These are phyloP conservation scores for Suillus variegatus DNA, from an alignment of 768 basidiomycete genomes.

Conservation along the genomic window DNA sequence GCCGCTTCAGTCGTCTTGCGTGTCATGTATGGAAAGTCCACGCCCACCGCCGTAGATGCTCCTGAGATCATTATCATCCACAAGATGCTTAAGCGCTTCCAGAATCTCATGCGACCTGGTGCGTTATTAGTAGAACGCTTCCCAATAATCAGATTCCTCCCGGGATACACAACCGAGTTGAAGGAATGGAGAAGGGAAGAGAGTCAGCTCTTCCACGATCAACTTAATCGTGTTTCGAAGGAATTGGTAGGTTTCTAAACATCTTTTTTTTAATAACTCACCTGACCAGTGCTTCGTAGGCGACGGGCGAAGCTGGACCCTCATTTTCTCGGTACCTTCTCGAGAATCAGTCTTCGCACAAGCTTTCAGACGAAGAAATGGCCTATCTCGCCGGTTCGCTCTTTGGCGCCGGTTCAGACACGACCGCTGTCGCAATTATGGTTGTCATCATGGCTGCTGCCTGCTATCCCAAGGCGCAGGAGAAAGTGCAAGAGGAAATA, in stretches of 20 bases:
- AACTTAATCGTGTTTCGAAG: constrained; percentile 45
- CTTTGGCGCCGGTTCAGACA: constrained; percentile 69
- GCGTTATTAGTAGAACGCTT: constrained; percentile 35
- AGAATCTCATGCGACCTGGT: constrained; percentile 38
- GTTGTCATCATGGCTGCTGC: constrained; percentile 60
- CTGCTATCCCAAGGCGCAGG: constrained; percentile 53
- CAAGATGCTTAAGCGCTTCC: constrained; percentile 36
- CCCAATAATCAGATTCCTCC: constrained; percentile 48
- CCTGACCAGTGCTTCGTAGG: constrained; percentile 23
- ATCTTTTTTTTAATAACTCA: not conserved
- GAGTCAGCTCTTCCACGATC: constrained; percentile 52
- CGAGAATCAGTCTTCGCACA: constrained; percentile 53
- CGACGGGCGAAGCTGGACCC: constrained; percentile 25
- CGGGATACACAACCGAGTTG: constrained; percentile 62
- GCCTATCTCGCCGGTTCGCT: constrained; percentile 65
- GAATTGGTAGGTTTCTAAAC: constrained; percentile 39
- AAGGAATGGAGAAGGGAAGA: constrained; percentile 58
- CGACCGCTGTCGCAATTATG: constrained; percentile 61
- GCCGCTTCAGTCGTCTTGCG: constrained; percentile 38
- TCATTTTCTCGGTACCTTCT: constrained; percentile 61
- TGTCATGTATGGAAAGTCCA: constrained; percentile 35
- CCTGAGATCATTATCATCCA: constrained; percentile 36
- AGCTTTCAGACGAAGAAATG: constrained; percentile 55
- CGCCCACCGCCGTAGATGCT: constrained; percentile 30
- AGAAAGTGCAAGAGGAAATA: constrained; percentile 52